Evolutionary conservation across 2,329 filamentous ascomycete species (phyloP), one percentile per base, ranked within the genome.

Genomic region (Cladophialophora yegresii): DNA sequence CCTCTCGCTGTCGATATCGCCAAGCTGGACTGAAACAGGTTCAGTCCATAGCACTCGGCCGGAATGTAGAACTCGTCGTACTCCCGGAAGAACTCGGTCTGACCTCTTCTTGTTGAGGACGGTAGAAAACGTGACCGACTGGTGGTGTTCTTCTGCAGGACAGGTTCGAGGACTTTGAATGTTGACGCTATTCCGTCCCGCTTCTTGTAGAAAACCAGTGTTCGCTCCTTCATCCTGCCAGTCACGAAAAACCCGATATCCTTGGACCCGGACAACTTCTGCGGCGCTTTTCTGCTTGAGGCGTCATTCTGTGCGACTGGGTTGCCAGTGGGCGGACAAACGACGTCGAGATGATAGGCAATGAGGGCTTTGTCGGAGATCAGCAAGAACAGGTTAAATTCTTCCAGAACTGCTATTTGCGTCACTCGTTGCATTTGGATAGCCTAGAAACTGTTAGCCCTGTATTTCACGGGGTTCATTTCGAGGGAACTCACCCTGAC

Each of bases 11-110:
- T 98, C 22, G 91, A 89, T 54, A 99, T 92, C 9, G 95, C 92
- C 59, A 99, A 89, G 67, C 92, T 96, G 0, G 89, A 92, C 75
- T 97, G 92, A 85, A 98, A 99, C 58, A 99, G 85, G 77, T 97
- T 98, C 75, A 99, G 90, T 54, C 91, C 92, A 77, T 89, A 96
- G 76, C 92, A 97, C 75, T 99, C 96, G 2, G 91, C 89, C 0
- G 95, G 95, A 71, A 99, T 93, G 79, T 98, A 99, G 78, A 99
- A 99, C 71, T 98, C 95, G 79, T 99, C 95, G 75, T 93, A 99
- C 74, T 99, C 95, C 67, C 95, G 89, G 87, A 98, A 99, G 72
- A 93, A 93, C 72, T 99, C 95, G 0, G 93, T 97, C 65, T 85
- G 87, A 22, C 92, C 92, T 32, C 84, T 83, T 9, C 85, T 84